Evolutionary conservation across 306 rosid genomes (phyloP).

Genomic region (Myrica gale): DNA sequence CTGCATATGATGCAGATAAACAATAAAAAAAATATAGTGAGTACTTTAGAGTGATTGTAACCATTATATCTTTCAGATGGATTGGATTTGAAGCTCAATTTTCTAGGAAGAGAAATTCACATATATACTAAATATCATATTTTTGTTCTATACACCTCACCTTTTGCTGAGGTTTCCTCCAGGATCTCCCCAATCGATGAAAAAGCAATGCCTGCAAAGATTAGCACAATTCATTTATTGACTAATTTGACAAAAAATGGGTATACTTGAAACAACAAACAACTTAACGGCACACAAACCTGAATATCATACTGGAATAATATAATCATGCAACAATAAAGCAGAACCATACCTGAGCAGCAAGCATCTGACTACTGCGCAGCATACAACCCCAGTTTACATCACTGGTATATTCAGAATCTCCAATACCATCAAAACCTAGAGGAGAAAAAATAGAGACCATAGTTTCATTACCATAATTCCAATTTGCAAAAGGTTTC

Average conservation of each 20-base stretch:
- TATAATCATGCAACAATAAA: not conserved
- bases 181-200: constrained; percentile 82
- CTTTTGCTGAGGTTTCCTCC: constrained; percentile 68
- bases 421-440: constrained; percentile 81
- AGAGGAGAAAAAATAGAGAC: constrained; percentile 20
- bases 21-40: not conserved
- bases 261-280: constrained; percentile 14
- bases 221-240: constrained; percentile 8
- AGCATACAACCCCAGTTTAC: constrained; percentile 98
- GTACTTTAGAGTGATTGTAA: not conserved
- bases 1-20: constrained; percentile 39
- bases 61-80: constrained; percentile 13
- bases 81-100: not conserved
- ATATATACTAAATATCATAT: not conserved
- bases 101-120: not conserved
- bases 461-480: constrained; percentile 15
- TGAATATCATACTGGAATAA: not conserved
- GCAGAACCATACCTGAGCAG: constrained; percentile 68
- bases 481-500: constrained; percentile 6
- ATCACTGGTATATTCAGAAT: constrained; percentile 84
- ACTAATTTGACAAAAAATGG: not conserved
- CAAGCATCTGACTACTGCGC: constrained; percentile 98
- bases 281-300: not conserved
- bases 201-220: constrained; percentile 71
- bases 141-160: constrained; percentile 45